Percentiles rank a stretch among this genome's conserved stretches.
Evolutionary conservation across 768 basidiomycete genomes (phyloP).

Genomic region (Auricularia auricula-judae): DNA sequence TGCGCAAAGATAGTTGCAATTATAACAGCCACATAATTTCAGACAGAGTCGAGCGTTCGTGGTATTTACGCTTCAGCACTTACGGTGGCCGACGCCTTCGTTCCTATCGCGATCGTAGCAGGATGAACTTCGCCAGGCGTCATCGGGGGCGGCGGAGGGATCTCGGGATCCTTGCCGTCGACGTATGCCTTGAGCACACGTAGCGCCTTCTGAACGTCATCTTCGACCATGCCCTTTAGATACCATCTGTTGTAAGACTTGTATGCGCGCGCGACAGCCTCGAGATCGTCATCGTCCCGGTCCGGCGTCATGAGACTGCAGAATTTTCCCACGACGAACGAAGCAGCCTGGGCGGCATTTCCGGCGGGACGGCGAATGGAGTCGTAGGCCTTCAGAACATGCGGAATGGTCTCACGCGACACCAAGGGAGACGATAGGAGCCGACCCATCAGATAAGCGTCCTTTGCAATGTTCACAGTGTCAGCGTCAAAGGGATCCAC

Average conservation of each 20-base stretch:
- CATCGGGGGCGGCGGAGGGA: no score
- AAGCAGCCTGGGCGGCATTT: not conserved
- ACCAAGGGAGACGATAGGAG: not conserved
- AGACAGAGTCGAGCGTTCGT: no score
- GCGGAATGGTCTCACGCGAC: not conserved
- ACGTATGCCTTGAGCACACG: not conserved
- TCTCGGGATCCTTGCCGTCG: not conserved
- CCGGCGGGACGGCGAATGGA: not conserved
- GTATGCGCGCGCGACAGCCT: not conserved
- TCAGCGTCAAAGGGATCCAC: not conserved
- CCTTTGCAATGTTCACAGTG: not conserved
- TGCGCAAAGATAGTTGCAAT: no score
- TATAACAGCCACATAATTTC: no score
- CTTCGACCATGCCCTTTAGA: not conserved
- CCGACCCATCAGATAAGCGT: not conserved
- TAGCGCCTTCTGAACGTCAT: not conserved
- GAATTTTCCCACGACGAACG: not conserved
- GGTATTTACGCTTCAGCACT: no score
- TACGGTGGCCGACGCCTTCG: no score
- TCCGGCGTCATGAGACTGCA: not conserved
- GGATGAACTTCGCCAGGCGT: no score
- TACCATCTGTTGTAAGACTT: not conserved
- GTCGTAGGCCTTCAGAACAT: not conserved
- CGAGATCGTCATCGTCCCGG: not conserved
- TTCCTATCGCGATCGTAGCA: no score